A percentile compares a stretch with the other conserved stretches of the same genome.
Evolutionary conservation across 257 asterid species (phyloP).

Genomic region (Solanum arcanum): DNA sequence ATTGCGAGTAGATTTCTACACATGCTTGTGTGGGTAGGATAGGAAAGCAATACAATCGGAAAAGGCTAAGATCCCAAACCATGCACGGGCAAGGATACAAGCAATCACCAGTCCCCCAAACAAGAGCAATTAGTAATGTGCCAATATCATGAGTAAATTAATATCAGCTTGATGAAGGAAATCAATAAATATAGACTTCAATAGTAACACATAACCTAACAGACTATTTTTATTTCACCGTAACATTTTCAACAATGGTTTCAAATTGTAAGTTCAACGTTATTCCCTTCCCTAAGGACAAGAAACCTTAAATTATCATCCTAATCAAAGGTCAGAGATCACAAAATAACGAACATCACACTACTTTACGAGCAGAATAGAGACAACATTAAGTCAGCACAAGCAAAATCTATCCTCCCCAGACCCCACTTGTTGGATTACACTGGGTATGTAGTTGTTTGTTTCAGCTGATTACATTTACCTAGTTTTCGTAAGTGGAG

Average conservation of each 20-base stretch:
- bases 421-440: neutral
- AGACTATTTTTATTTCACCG: neutral
- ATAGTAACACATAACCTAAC: neutral
- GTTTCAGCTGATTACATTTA: neutral
- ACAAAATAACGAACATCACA: neutral
- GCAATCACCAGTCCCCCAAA: neutral
- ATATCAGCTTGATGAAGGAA: neutral
- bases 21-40: neutral
- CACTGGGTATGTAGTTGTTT: neutral
- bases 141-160: neutral
- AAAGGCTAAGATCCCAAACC: neutral
- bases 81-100: neutral
- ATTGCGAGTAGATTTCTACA: neutral
- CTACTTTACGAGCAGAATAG: neutral
- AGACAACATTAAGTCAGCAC: neutral
- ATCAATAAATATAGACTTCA: neutral
- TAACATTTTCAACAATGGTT: neutral
- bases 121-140: neutral
- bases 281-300: neutral
- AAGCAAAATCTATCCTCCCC: neutral
- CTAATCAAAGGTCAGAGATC: constrained; percentile 20
- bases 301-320: neutral
- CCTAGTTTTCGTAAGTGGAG: neutral
- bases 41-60: neutral
- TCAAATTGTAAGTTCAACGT: neutral